Evolutionary conservation across 192 early-diverging fungal genomes (phyloP).

Genomic region (Rhizophagus clarus): DNA sequence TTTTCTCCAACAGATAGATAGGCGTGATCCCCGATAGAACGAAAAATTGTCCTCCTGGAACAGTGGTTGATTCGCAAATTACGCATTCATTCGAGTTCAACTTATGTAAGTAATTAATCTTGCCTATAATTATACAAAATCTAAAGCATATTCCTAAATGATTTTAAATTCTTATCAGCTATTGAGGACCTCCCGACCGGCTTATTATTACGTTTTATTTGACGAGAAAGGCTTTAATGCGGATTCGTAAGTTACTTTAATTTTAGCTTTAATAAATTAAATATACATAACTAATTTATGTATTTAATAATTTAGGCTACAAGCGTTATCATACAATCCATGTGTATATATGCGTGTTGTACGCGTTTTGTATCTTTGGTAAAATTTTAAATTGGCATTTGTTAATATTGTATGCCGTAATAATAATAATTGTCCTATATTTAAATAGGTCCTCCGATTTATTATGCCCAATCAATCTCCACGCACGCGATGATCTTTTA

Average conservation of each 20-base stretch:
- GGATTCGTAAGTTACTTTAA: constrained; percentile 45
- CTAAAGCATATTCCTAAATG: background rate
- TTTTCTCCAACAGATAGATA: constrained; percentile 78
- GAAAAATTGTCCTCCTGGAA: constrained; percentile 84
- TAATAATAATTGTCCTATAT: background rate
- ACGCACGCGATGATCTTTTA: constrained; percentile 65
- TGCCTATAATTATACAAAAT: background rate
- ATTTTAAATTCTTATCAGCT: constrained; percentile 36
- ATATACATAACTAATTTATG: background rate
- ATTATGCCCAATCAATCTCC: constrained; percentile 95
- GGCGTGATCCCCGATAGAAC: constrained; percentile 63
- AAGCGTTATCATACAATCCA: constrained; percentile 87
- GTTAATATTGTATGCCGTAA: background rate
- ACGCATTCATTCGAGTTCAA: constrained; percentile 83
- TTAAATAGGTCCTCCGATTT: constrained; percentile 73
- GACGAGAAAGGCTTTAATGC: constrained; percentile 83
- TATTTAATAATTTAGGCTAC: constrained; percentile 49
- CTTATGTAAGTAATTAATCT: constrained; percentile 61
- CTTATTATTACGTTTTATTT: constrained; percentile 90
- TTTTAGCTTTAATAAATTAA: background rate
- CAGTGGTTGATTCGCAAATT: constrained; percentile 72
- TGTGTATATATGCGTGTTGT: constrained; percentile 92
- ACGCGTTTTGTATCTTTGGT: constrained; percentile 85
- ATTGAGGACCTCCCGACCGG: constrained; percentile 92
- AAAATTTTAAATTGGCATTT: background rate